Evolutionary conservation across 176 grass and related monocot genomes (phyloP), one percentile per base, ranked within the genome.

Genomic region (Triticum turgidum): DNA sequence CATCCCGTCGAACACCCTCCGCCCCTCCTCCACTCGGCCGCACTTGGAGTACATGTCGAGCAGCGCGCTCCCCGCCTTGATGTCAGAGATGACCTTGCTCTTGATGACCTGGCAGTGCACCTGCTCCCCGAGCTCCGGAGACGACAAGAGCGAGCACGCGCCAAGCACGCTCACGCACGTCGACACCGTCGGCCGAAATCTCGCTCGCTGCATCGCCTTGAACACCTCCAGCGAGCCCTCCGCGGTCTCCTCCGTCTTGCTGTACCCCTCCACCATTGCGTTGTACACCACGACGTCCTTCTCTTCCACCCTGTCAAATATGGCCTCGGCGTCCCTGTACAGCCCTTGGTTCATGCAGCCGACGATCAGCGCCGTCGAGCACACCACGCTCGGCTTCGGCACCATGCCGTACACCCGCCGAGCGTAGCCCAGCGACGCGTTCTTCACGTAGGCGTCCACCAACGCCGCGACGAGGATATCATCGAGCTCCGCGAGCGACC

Each of bases 1-100:
- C 91, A 95, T 91, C 22, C 74, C 41, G 47, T 92, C 79, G 24
- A 98, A 98, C 75, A 92, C 61, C 83, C 80, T 83, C 64, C 90
- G 42, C 30, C 84, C 90, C 11, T 95, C 91, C 17, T 94, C 89
- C 4, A 94, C 82, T n/a, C 76, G 59, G 33, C 93, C 93, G 62
- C 96, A 94, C 87, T 98, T 98, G 84, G 93, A 80, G 77, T 98
- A 98, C 90, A 94, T 89, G 76, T 95, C 91, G 3, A 98, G 69
- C 4, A 98, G 93, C 27, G 96, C 93, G 68, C 93, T 98, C 21
- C 81, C 93, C 0, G 71, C 61, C 82, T 94, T 95, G 68, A 98
- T 76, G 74, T 95, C 76, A 9, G 49, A 69, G 77, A 44, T 61
- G 39, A 91, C 58, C 29, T 45, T 81, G 18, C 39, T 82, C 82